Base-by-base conservation (phyloP, 768 basidiomycete genomes). In the Lepiota subincarnata region DNA sequence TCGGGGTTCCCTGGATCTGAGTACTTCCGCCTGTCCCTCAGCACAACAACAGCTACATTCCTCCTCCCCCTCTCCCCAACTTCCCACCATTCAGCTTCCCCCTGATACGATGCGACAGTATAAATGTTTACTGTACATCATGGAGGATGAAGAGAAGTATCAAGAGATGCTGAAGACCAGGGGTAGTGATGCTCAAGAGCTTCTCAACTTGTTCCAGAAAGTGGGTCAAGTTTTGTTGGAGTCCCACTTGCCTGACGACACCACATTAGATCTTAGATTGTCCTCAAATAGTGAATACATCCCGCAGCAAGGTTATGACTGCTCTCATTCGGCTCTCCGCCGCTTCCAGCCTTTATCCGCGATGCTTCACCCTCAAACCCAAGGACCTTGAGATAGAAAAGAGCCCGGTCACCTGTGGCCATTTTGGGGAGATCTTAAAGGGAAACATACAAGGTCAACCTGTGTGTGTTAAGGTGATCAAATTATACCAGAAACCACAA, bases 251-350 rank as follows among this genome's bases (percentile, higher is more conserved):
- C 6, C 7, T 11, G 8, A 31, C 8, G 6, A 31, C 8, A 2
- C 18, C 26, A 1, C 6, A 45, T 13, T 16, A 2, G 41, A 38
- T 6, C n/a, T 16, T 36, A 8, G 13, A 18, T n/a, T 38, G 10
- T 13, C 22, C 46, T 11, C n/a, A 48, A 11, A 36, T 48, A 12
- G 12, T 4, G 6, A 36, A 24, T 7, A 22, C 12, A 10, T 16
- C 14, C 12, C 34, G 47, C 12, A 34, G 47, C 6, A 20, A 48
- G 7, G 6, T 48, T 3, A 8, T 55, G 13, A 40, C 39, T 14
- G 39, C 28, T 18, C 53, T 55, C 1, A 45, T 55, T 13, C 53
- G 53, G 7, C 53, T 55, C 14, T 55, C 53, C 6, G 37, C 37
- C 6, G 28, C 24, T 24, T 39, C 19, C 14, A 16, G 53, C 7